Conservation (phyloP, 2,329 filamentous ascomycete species). For the Microdochium paspali region DNA sequence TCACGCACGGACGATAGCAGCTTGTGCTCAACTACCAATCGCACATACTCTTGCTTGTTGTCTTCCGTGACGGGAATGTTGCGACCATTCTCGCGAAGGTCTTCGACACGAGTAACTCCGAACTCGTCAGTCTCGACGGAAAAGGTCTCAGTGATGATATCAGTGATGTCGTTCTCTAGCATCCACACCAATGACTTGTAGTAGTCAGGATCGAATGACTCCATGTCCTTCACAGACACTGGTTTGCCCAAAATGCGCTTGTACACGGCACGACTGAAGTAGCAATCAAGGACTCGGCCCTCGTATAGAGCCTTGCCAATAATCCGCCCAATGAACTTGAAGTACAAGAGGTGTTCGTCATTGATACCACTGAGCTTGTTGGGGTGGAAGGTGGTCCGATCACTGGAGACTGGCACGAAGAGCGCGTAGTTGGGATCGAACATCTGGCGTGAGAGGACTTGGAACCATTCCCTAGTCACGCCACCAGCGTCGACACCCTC, state of each 20-base stretch:
- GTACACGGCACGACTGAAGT: slow-evolving; percentile 98
- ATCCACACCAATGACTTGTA: slow-evolving; percentile 99
- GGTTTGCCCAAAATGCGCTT: slow-evolving; percentile 92
- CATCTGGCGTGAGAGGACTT: slow-evolving; percentile 94
- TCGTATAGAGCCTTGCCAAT: slow-evolving; percentile 98
- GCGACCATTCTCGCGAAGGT: slow-evolving; percentile 78
- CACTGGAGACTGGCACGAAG: slow-evolving; percentile 92
- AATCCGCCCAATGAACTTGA: slow-evolving; percentile 98
- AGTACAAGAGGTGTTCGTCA: slow-evolving; percentile 91
- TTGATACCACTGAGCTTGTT: slow-evolving; percentile 93
- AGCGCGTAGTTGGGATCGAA: slow-evolving; percentile 97
- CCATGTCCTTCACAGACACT: slow-evolving; percentile 98
- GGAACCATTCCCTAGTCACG: slow-evolving; percentile 98
- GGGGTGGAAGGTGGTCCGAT: slow-evolving; percentile 96
- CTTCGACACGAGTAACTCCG: slow-evolving; percentile 77
- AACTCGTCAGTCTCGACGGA: slow-evolving; percentile 92
- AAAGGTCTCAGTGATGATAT: slow-evolving; percentile 94
- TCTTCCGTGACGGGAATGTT: slow-evolving; percentile 93
- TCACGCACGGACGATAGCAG: slow-evolving; percentile 86
- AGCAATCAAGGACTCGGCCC: slow-evolving; percentile 89
- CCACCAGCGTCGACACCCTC: slow-evolving; percentile 97
- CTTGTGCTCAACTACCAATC: slow-evolving; percentile 87
- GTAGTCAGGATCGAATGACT: slow-evolving; percentile 95
- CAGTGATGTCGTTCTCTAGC: slow-evolving; percentile 95
- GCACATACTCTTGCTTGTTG: slow-evolving; percentile 97